Percentiles rank a stretch among this genome's conserved stretches.
Conservation (phyloP, 768 basidiomycete genomes). For the Cyclocybe aegerita region DNA sequence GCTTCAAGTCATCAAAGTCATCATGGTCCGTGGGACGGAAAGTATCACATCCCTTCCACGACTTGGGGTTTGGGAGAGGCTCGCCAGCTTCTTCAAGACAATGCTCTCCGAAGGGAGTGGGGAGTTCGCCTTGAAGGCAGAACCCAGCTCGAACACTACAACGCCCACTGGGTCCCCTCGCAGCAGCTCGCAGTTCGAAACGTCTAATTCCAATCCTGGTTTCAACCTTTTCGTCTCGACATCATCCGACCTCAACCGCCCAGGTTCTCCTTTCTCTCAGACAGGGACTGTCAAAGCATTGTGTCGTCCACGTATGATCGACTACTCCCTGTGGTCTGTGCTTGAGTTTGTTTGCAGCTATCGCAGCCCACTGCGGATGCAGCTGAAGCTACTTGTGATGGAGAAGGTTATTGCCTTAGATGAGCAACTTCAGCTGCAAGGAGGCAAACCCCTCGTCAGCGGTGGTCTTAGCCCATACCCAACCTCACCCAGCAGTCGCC, state of each 20-base stretch:
- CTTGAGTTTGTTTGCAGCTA: constrained; percentile 64
- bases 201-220: constrained; percentile 16
- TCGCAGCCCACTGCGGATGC: constrained; percentile 61
- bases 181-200: constrained; percentile 39
- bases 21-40: constrained; percentile 59
- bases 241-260: constrained; percentile 25
- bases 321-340: constrained; percentile 73
- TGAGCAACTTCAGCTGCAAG: constrained; percentile 41
- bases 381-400: constrained; percentile 64
- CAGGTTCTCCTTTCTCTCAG: constrained; percentile 18
- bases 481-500: constrained; percentile 32
- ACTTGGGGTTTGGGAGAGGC: constrained; percentile 62
- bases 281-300: constrained; percentile 14
- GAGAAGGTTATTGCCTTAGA: constrained; percentile 61
- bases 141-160: constrained; percentile 43
- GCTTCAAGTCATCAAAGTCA: constrained; percentile 66
- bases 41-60: constrained; percentile 51
- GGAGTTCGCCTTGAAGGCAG: constrained; percentile 48
- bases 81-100: constrained; percentile 51
- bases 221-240: constrained; percentile 20
- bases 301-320: constrained; percentile 55
- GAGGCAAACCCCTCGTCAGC: constrained; percentile 1
- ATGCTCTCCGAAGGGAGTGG: constrained; percentile 61
- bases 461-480: constrained; percentile 18
- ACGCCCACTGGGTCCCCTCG: constrained; percentile 57